Evolutionary conservation across 1,284 basidiomycete genomes (phyloP), one percentile per base, ranked within the genome.

Genomic region (Heterobasidion parviporum): DNA sequence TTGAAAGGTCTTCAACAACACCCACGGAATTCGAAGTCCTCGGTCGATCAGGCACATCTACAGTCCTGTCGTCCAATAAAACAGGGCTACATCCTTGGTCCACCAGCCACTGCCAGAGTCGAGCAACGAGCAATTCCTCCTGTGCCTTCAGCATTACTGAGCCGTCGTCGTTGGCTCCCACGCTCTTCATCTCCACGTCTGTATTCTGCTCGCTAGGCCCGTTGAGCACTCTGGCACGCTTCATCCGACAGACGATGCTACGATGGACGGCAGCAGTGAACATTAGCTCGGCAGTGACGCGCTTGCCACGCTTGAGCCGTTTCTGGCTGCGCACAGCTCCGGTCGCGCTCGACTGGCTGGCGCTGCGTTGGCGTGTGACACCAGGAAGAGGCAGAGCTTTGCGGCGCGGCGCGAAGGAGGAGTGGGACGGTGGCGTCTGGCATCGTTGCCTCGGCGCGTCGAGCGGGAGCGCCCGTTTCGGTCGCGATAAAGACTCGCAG

Each of bases 241-340:
- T 57, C 33, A 48, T 50, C 52, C 59, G 52, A n/a, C n/a, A 53
- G 15, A 64, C 55, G 56, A 77, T 68, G 54, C 72, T 77, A 53
- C 72, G 66, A 57, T 74, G 72, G 47, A 78, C 62, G 7, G 73
- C 65, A 1, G 70, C 72, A 50, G 70, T 62, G 65, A 75, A 75
- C 57, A 69, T 68, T 16, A 74, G 61, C 52, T 78, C 75, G 15
- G 66, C 67, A 1, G 68, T 61, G 14, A 68, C 66, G 16, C 67
- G 71, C 57, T 60, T 70, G 54, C 66, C 68, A 62, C 69, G 75
- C 54, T 67, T 68, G 14, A 63, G 61, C 47, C 68, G 66, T 61
- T 73, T 72, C n/a, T 41, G 38, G 12, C 32, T 53, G 46, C 45
- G 46, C n/a, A 33, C n/a, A 44, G 20, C 41, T n/a, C 20, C 16